phyloP scores from a whole-genome alignment of 2,329 filamentous ascomycete species.

The Penicillium aurantiogriseum region DNA sequence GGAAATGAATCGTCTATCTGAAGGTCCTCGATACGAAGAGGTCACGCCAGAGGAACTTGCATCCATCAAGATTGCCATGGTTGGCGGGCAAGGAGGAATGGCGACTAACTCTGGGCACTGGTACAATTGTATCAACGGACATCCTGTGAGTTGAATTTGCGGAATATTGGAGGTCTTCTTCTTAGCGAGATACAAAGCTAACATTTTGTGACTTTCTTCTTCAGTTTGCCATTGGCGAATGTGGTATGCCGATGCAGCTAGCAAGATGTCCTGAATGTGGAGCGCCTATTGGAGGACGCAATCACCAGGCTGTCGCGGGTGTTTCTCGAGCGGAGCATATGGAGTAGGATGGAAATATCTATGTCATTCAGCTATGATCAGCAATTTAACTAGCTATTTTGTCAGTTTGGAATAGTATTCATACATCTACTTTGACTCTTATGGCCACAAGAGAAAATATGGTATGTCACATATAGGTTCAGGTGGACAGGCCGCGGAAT shows the following conservation, averaged over 20 bases:
- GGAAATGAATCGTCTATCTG: conserved; percentile 4
- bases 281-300: conserved; percentile 9
- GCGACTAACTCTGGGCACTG: conserved; percentile 14
- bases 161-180: neutral
- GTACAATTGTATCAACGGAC: conserved; percentile 16
- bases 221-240: conserved; percentile 32
- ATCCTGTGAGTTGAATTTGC: conserved; percentile 10
- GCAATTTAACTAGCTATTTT: neutral
- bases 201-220: too few species aligned
- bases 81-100: conserved; percentile 8
- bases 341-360: neutral
- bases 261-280: conserved; percentile 25
- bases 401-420: neutral
- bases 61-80: conserved; percentile 13
- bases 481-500: neutral
- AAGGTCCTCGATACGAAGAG: conserved; percentile 4
- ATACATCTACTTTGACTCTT: neutral
- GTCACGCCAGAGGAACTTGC: conserved; percentile 10
- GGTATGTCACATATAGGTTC: neutral
- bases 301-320: conserved; percentile 2
- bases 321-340: conserved; percentile 7
- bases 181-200: neutral
- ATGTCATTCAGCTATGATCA: neutral
- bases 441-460: neutral
- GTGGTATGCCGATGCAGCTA: conserved; percentile 32